These are phyloP conservation scores for Cladochytrium replicatum DNA, from an alignment of 192 early-diverging fungal species.

Conservation along the genomic window DNA sequence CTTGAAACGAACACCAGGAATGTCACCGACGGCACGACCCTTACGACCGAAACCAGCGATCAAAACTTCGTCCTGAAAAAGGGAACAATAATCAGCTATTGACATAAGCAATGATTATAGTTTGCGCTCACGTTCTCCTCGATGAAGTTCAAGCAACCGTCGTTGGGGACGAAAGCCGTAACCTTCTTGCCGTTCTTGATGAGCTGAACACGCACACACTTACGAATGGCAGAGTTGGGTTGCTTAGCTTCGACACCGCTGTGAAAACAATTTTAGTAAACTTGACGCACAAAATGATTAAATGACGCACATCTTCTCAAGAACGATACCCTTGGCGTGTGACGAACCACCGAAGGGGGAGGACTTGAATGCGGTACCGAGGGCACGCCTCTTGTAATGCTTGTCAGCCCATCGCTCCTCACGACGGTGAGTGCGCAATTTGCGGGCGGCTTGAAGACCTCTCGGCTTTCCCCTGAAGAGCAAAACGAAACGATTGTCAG, in stretches of 20 bases:
- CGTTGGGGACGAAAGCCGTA: slow-evolving; percentile 99
- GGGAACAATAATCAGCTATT: neutral
- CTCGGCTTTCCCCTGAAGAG: slow-evolving; percentile 73
- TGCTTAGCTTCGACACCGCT: slow-evolving; percentile 99
- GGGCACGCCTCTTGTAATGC: slow-evolving; percentile 96
- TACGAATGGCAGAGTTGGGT: slow-evolving; percentile 99
- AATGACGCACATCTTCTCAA: slow-evolving; percentile 99
- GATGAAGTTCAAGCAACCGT: slow-evolving; percentile 99
- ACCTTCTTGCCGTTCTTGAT: slow-evolving; percentile 99
- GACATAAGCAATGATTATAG: too few relatives aligned
- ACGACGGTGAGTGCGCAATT: slow-evolving; percentile 94
- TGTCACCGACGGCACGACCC: slow-evolving; percentile 99
- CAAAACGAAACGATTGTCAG: slow-evolving; percentile 1
- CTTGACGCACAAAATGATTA: too few relatives aligned
- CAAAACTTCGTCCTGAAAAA: slow-evolving; percentile 81
- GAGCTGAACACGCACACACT: slow-evolving; percentile 99
- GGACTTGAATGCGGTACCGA: slow-evolving; percentile 96
- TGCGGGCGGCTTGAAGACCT: slow-evolving; percentile 98
- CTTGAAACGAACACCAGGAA: slow-evolving; percentile 99
- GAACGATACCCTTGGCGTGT: slow-evolving; percentile 99
- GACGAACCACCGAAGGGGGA: slow-evolving; percentile 99
- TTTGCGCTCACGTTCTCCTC: slow-evolving; percentile 77
- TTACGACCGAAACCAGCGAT: slow-evolving; percentile 99
- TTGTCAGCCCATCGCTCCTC: slow-evolving; percentile 99
- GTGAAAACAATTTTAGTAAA: too few relatives aligned